Evolutionary conservation across 495 filamentous ascomycete genomes (phyloP).

Genomic region (Penicillium flavigenum): DNA sequence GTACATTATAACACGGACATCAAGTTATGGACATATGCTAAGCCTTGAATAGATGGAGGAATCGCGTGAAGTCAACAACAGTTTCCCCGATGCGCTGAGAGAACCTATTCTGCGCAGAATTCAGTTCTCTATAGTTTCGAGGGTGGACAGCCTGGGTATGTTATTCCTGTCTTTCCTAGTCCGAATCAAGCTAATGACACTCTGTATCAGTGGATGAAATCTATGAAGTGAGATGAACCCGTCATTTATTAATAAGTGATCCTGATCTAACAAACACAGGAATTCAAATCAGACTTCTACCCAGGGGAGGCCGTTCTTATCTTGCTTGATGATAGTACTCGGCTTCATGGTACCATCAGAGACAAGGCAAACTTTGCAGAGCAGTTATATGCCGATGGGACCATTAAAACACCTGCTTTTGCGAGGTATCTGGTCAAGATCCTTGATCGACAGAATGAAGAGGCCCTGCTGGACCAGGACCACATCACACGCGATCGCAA

Average conservation of each 20-base stretch:
- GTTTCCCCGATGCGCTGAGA: constrained; percentile 88
- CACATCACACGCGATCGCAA: constrained; percentile 87
- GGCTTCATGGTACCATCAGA: constrained; percentile 73
- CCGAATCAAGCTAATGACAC: constrained; percentile 24
- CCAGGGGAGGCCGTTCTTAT: constrained; percentile 85
- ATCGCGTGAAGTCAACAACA: constrained; percentile 82
- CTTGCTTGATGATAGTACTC: constrained; percentile 64
- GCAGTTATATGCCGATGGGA: constrained; percentile 61
- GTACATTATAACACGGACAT: constrained; percentile 50
- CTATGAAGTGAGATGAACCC: constrained; percentile 53
- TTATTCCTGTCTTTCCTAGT: constrained; percentile 4
- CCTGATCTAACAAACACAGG: constrained; percentile 54
- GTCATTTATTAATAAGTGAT: neutral
- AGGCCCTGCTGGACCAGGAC: constrained; percentile 74
- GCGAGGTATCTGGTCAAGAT: constrained; percentile 80
- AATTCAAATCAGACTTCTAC: constrained; percentile 92
- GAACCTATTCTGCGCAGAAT: constrained; percentile 86
- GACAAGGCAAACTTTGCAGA: constrained; percentile 82
- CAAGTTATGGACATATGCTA: constrained; percentile 3
- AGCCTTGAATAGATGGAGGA: constrained; percentile 63
- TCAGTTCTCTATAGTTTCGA: constrained; percentile 86
- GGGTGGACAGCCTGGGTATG: constrained; percentile 86
- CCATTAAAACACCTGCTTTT: constrained; percentile 61
- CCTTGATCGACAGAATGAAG: constrained; percentile 64
- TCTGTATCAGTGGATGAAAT: constrained; percentile 58